phyloP scores from a whole-genome alignment of 306 rosid species.

The Prinsepia uniflora region DNA sequence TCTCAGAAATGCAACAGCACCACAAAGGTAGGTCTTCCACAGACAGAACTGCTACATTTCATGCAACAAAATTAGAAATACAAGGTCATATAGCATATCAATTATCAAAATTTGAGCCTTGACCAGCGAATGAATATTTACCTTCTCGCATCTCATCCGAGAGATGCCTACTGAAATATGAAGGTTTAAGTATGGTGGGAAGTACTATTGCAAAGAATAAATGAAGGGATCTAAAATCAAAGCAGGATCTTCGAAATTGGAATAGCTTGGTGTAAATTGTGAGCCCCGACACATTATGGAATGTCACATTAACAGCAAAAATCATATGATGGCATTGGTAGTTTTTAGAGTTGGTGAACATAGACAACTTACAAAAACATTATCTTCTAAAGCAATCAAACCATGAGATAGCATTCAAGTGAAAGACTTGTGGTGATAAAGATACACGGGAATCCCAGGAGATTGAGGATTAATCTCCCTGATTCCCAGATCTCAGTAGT shows the following conservation, averaged over 20 bases:
- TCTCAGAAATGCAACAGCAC: slow-evolving; percentile 60
- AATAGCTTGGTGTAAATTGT: neutral
- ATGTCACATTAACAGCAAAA: neutral
- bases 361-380: too few species aligned
- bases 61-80: neutral
- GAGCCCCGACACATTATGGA: neutral
- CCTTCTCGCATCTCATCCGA: neutral
- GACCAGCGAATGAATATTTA: neutral
- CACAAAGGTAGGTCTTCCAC: slow-evolving; percentile 64
- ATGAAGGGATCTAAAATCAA: neutral
- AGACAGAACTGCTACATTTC: slow-evolving; percentile 50
- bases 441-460: too few species aligned
- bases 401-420: too few species aligned
- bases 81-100: too few species aligned
- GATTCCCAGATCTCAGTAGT: too few species aligned
- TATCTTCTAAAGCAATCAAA: too few species aligned
- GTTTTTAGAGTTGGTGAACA: neutral
- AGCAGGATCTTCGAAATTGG: neutral
- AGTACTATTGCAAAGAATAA: neutral
- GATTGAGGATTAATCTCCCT: too few species aligned
- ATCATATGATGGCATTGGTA: neutral
- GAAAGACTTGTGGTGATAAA: too few species aligned
- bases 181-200: neutral
- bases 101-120: neutral
- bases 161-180: neutral